Evolutionary conservation across 2,329 filamentous ascomycete genomes (phyloP).

Genomic region (Tolypocladium ophioglossoides): DNA sequence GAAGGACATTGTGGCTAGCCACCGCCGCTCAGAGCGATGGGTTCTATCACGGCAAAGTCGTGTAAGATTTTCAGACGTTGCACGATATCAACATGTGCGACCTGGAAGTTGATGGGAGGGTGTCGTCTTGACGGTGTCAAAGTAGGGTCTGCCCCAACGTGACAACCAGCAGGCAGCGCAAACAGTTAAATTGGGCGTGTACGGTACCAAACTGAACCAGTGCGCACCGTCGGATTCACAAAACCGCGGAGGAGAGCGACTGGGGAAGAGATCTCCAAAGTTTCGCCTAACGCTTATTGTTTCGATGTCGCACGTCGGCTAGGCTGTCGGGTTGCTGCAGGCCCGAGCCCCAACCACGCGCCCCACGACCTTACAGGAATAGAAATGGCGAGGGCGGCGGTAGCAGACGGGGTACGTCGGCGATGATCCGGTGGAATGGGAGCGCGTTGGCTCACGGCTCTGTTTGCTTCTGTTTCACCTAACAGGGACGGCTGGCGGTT

Average conservation of each 20-base stretch:
- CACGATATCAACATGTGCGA: neutral
- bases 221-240: neutral
- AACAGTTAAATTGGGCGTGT: neutral
- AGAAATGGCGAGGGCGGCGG: neutral
- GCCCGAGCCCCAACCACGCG: neutral
- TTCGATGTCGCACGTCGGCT: neutral
- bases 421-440: neutral
- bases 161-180: neutral
- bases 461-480: neutral
- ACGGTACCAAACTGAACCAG: neutral
- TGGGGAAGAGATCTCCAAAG: neutral
- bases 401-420: neutral
- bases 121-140: neutral
- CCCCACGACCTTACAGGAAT: neutral
- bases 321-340: neutral
- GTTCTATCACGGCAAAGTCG: too few relatives aligned
- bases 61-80: too few relatives aligned
- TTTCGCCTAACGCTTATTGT: neutral
- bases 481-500: neutral
- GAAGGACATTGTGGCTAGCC: constrained; percentile 30
- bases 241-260: neutral
- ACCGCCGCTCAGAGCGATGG: too few relatives aligned
- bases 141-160: neutral
- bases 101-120: neutral
- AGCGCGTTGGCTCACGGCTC: neutral